Evolutionary conservation across 75 land plant genomes (phyloP), one percentile per base, ranked within the genome.

Genomic region (Selaginella moellendorffii): DNA sequence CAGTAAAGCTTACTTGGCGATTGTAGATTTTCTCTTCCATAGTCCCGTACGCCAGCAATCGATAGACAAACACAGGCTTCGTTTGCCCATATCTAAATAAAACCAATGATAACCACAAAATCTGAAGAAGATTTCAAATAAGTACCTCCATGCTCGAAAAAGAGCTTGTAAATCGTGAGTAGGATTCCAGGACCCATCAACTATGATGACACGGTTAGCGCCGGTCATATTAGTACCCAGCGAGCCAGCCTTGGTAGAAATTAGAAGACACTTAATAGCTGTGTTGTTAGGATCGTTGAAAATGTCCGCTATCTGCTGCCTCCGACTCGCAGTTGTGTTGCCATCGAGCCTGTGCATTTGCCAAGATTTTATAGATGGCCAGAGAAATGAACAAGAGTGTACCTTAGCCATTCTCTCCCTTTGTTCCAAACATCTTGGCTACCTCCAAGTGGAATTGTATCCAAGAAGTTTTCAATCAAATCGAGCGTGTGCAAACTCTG

Each of bases 1-100:
- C 1, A 19, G 27, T 0, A 26, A n/a, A n/a, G 53, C 21, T 19
- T 73, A 86, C 99, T 87, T 95, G 99, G 24, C 99, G 87, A 51
- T 95, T 95, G 67, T 95, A 95, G n/a, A 95, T 89, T 58, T 95
- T 95, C 46, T 95, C 99, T 62, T 95, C 99, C 90, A 91, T 91
- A 29, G 99, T 95, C 53, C 91, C 96, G 74, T 82, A 84, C 24
- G 99, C 99, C 70, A 95, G 66, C 62, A 89, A 70, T n/a, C 99
- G 74, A 69, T 95, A 89, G 23, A 87, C 97, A 82, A 78, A 86
- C 0, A 95, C 99, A 54, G 82, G 81, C 74, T 95, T 95, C 24
- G 19, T 79, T 67, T 95, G 99, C 61, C 99, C 99, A 80, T 85
- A 89, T 61, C 99, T 95, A 73, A 28, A 65, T 52, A 60, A 0